These are phyloP conservation scores for Bromus sterilis DNA, from an alignment of 176 grass and related monocot genomes.

Conservation along the genomic window DNA sequence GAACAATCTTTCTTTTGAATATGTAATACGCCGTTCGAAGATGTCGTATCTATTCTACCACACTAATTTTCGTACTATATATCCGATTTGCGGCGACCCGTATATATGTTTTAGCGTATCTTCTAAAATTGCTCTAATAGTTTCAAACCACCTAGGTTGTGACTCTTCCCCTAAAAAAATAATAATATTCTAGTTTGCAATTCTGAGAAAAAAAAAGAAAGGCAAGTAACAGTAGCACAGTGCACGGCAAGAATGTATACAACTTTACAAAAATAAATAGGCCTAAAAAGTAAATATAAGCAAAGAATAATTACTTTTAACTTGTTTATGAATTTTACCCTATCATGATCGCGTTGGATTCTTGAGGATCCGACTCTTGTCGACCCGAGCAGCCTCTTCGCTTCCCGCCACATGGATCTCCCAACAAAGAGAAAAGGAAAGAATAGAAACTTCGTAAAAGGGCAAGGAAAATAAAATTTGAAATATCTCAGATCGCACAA, in stretches of 20 bases:
- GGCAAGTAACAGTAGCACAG: not conserved
- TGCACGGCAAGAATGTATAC: conserved; percentile 8
- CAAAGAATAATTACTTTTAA: not conserved
- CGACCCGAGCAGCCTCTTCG: not conserved
- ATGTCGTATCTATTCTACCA: too few relatives aligned
- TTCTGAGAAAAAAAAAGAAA: too few relatives aligned
- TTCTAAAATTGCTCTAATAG: too few relatives aligned
- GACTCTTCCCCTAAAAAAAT: too few relatives aligned
- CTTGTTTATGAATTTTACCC: not conserved
- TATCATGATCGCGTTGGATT: not conserved
- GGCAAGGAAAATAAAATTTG: not conserved
- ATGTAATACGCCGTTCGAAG: too few relatives aligned
- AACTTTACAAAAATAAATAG: not conserved
- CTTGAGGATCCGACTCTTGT: not conserved
- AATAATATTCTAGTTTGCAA: too few relatives aligned
- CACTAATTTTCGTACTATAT: too few relatives aligned
- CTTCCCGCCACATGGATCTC: not conserved
- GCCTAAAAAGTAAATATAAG: too few relatives aligned
- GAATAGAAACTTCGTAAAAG: not conserved
- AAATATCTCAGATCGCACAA: not conserved
- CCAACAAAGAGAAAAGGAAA: not conserved
- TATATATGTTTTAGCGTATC: too few relatives aligned
- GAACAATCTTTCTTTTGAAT: too few relatives aligned
- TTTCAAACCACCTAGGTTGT: too few relatives aligned
- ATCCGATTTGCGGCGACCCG: too few relatives aligned